These are phyloP conservation scores for Cercospora sp. DNA, from an alignment of 2,329 filamentous ascomycete genomes.

Conservation along the genomic window DNA sequence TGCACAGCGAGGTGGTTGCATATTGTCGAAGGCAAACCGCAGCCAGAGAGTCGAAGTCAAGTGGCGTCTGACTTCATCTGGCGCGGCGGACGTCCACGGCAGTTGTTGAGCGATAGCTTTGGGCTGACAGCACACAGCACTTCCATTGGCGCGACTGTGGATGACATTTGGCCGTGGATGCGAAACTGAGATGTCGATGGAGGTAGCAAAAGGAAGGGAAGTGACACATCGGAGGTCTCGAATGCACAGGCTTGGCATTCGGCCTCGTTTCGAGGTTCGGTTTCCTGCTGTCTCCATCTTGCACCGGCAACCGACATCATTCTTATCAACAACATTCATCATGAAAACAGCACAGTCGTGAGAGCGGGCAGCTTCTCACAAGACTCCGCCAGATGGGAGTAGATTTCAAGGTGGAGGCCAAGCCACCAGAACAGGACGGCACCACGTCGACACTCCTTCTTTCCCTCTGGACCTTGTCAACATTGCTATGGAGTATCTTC, in stretches of 20 bases:
- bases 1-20: background rate
- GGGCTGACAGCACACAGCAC: background rate
- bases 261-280: background rate
- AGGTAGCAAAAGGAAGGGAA: background rate
- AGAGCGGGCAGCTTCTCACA: background rate
- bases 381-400: background rate
- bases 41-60: too few relatives aligned
- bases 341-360: background rate
- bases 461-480: conserved; percentile 31
- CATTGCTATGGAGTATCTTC: conserved; percentile 38
- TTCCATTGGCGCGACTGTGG: background rate
- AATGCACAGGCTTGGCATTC: background rate
- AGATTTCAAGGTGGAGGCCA: background rate
- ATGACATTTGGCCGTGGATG: background rate
- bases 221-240: background rate
- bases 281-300: background rate
- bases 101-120: background rate
- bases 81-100: background rate
- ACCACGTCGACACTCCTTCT: conserved; percentile 24
- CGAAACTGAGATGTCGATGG: background rate
- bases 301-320: background rate
- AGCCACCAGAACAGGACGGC: background rate
- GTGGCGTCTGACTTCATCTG: background rate
- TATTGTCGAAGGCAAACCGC: background rate
- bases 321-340: background rate